phyloP scores from a whole-genome alignment of 169 alveolate genomes.

The Cryptosporidium sp. region DNA sequence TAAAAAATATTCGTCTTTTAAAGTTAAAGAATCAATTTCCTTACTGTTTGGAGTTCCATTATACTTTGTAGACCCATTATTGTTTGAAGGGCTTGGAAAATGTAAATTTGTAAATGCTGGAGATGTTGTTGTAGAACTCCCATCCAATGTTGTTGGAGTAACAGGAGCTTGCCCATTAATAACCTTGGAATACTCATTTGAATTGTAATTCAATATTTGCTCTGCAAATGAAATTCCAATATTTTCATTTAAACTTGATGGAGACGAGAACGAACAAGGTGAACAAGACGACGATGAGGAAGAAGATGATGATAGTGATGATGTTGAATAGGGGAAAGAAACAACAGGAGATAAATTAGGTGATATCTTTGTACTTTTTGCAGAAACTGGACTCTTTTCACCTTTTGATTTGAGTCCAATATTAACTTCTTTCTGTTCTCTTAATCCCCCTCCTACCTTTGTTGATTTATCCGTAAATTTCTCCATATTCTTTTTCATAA shows the following conservation, averaged over 20 bases:
- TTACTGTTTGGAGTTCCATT: conserved; percentile 33
- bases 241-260: conserved; percentile 2
- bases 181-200: conserved; percentile 23
- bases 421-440: conserved; percentile 14
- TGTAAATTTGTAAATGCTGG: conserved; percentile 71
- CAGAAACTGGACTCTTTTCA: neutral
- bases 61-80: conserved; percentile 10
- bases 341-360: conserved; percentile 1
- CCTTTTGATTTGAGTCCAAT: neutral
- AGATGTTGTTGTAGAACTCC: conserved; percentile 67
- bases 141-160: conserved; percentile 72
- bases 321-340: neutral
- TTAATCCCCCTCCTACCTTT: neutral
- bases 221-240: conserved; percentile 74
- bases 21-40: neutral
- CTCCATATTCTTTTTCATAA: conserved; percentile 13
- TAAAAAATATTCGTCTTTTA: conserved; percentile 34
- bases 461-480: neutral
- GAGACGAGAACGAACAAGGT: neutral
- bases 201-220: conserved; percentile 51
- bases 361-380: conserved; percentile 18
- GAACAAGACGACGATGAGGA: neutral
- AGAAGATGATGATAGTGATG: conserved; percentile 18
- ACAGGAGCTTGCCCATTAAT: conserved; percentile 18
- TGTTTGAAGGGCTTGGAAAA: conserved; percentile 48